Percentiles rank a stretch among this genome's conserved stretches.
Conservation (phyloP, 257 asterid genomes). For the Gynochthodes officinalis region DNA sequence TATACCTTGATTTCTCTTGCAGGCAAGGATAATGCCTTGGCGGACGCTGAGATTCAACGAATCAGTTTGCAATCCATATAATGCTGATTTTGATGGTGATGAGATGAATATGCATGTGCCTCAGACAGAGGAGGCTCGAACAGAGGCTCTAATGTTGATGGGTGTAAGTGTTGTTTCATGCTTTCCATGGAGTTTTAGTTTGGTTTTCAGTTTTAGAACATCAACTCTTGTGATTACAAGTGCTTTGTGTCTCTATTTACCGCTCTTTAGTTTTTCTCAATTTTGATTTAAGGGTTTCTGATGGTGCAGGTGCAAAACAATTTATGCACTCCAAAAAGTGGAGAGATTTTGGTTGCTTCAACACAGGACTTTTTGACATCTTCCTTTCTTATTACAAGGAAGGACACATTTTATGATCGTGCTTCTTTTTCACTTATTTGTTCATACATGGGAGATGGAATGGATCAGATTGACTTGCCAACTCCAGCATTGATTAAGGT, state of each 20-base stretch:
- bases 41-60: slow-evolving; percentile 95
- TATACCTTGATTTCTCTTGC: slow-evolving; percentile 10
- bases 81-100: slow-evolving; percentile 99
- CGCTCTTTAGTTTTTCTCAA: background rate
- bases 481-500: slow-evolving; percentile 87
- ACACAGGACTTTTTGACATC: slow-evolving; percentile 98
- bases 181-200: slow-evolving; percentile 1
- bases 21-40: slow-evolving; percentile 99
- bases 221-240: background rate
- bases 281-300: slow-evolving; percentile 20
- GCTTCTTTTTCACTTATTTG: slow-evolving; percentile 87
- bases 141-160: slow-evolving; percentile 93
- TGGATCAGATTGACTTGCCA: slow-evolving; percentile 89
- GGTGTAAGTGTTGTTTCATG: slow-evolving; percentile 52
- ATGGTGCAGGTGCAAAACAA: slow-evolving; percentile 92
- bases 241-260: background rate
- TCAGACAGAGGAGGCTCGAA: slow-evolving; percentile 96
- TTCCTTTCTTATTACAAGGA: slow-evolving; percentile 90
- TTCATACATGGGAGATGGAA: slow-evolving; percentile 83
- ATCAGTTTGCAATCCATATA: slow-evolving; percentile 97
- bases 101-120: slow-evolving; percentile 99
- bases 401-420: slow-evolving; percentile 93
- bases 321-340: slow-evolving; percentile 97
- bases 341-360: slow-evolving; percentile 98
- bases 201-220: background rate